Base-by-base conservation (phyloP, 2,329 filamentous ascomycete species). In the Hymenoscyphus fraxineus region DNA sequence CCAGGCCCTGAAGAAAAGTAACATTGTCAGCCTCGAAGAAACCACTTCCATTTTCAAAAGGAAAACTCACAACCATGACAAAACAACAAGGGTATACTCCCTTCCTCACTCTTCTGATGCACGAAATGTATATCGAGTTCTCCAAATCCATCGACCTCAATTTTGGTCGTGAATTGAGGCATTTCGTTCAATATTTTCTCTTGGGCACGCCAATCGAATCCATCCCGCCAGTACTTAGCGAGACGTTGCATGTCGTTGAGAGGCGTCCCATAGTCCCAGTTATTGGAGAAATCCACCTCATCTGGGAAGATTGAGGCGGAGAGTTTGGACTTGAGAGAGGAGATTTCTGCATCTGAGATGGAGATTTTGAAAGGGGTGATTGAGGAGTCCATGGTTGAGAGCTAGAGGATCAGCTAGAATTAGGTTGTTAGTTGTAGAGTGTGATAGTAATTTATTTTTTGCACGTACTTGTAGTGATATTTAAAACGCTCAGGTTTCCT, bases 21-120 rank as follows among this genome's bases (percentile, higher is more conserved):
- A 3, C 22, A n/a, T n/a, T n/a, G 41, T 27, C 15, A 60, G 6
- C 6, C 4, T 6, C 15, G 41, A 16, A n/a, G 16, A n/a, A 44
- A 44, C n/a, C n/a, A 7, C 3, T 6, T 47, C 4, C 16, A 47
- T 7, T 16, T 16, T 16, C 40, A 15, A 4, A 47, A 47, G 6
- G 9, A 56, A 40, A n/a, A 63, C 64, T 60, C 51, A 65, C 64
- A 65, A 10, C 88, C 87, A 72, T 91, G 88, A n/a, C 81, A 79
- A 73, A 91, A 90, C 0, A 91, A 73, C 38, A 91, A 72, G 0
- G 89, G 88, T 54, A 91, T 84, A 1, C 86, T 85, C 22, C 79
- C 78, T 1, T 80, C 69, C 1, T 76, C 72, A 69, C 82, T 86
- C 61, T 75, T 79, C 68, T 88, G 80, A 71, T 89, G 85, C 6